A percentile compares a stretch with the other conserved stretches of the same genome.
These are phyloP conservation scores for Triangularia verruculosa DNA, from an alignment of 2,329 filamentous ascomycete species.

Conservation along the genomic window DNA sequence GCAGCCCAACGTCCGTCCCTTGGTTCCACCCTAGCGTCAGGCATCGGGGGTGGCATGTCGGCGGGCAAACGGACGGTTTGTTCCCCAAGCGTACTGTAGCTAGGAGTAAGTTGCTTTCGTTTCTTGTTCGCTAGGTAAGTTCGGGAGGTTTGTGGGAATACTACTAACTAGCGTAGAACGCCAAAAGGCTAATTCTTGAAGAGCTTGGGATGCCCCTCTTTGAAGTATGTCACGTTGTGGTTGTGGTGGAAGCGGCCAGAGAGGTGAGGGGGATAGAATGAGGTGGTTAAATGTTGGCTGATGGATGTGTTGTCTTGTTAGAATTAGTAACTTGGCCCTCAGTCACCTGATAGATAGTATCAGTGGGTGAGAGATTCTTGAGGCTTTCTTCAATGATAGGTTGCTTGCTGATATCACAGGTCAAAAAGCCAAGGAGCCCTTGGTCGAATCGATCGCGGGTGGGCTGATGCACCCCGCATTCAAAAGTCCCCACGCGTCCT, in stretches of 20 bases:
- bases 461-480: constrained; percentile 10
- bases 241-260: neutral
- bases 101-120: neutral
- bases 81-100: neutral
- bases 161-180: neutral
- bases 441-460: constrained; percentile 7
- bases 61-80: neutral
- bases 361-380: constrained; percentile 3
- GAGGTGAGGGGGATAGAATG: neutral
- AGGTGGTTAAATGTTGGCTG: neutral
- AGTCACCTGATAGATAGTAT: constrained; percentile 5
- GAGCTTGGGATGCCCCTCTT: neutral
- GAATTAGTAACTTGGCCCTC: neutral
- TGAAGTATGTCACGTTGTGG: neutral
- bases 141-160: neutral
- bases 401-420: neutral
- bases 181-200: too few relatives aligned
- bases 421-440: neutral
- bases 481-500: neutral
- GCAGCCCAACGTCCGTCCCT: neutral
- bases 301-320: neutral
- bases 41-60: constrained; percentile 1
- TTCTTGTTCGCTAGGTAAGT: neutral
- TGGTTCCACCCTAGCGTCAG: neutral
- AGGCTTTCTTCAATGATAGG: neutral